These are phyloP conservation scores for Camelina laxa DNA, from an alignment of 345 rosid genomes.

Conservation along the genomic window DNA sequence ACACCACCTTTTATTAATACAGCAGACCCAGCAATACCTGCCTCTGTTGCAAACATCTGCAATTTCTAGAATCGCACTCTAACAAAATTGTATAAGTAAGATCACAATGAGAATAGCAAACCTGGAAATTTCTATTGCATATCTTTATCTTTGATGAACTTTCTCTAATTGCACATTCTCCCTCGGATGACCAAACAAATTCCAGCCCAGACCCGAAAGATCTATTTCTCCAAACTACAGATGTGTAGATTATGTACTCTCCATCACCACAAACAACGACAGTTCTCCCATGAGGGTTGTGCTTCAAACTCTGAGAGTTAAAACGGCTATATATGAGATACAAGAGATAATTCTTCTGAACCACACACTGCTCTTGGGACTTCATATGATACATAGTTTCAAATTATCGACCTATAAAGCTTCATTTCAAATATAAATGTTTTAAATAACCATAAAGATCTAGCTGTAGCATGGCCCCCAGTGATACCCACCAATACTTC, in stretches of 20 bases:
- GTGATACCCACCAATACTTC: slow-evolving; percentile 4
- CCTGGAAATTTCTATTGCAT: slow-evolving; percentile 96
- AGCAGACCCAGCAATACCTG: slow-evolving; percentile 7
- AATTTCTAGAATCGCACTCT: not conserved
- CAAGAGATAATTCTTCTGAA: slow-evolving; percentile 15
- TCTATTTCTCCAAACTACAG: slow-evolving; percentile 99
- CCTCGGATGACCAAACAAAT: slow-evolving; percentile 95
- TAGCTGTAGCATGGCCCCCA: slow-evolving; percentile 17
- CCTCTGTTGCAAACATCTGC: slow-evolving; percentile 25
- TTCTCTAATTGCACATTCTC: slow-evolving; percentile 97
- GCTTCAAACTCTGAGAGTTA: slow-evolving; percentile 76
- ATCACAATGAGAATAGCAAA: slow-evolving; percentile 38
- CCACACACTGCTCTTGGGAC: slow-evolving; percentile 18
- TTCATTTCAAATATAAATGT: slow-evolving; percentile 18
- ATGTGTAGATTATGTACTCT: slow-evolving; percentile 93
- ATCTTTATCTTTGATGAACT: slow-evolving; percentile 90
- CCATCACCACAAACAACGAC: slow-evolving; percentile 99
- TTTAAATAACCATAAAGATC: slow-evolving; percentile 13
- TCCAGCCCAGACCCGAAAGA: slow-evolving; percentile 98
- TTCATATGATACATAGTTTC: not conserved
- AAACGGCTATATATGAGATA: slow-evolving; percentile 21
- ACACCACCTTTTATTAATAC: slow-evolving; percentile 31
- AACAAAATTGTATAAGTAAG: not conserved
- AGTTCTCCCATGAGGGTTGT: slow-evolving; percentile 96
- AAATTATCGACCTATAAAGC: not conserved